Conservation (phyloP, 495 filamentous ascomycete species). For the Parathielavia hyrcaniae region DNA sequence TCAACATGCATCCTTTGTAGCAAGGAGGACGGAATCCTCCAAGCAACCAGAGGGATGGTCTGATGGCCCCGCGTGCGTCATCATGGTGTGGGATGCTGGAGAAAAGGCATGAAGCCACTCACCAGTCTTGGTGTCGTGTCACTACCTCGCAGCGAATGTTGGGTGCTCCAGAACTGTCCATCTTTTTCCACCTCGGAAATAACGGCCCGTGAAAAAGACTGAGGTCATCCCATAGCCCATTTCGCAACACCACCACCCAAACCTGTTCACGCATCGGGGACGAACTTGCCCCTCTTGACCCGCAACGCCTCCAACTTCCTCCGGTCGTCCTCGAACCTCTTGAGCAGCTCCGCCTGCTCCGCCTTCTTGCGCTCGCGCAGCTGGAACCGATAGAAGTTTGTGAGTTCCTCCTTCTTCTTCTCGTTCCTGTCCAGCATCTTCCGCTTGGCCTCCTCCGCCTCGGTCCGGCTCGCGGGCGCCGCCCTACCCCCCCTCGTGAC, state of each 20-base stretch:
- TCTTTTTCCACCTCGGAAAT: background rate
- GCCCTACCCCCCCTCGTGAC: constrained; percentile 72
- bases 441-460: constrained; percentile 63
- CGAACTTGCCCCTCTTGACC: constrained; percentile 54
- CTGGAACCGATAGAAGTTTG: constrained; percentile 94
- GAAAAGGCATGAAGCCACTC: background rate
- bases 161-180: background rate
- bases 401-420: constrained; percentile 57
- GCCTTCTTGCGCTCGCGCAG: constrained; percentile 81
- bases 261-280: constrained; percentile 41
- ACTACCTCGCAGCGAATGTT: background rate
- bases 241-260: background rate
- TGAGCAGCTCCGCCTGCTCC: constrained; percentile 61
- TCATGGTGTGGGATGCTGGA: constrained; percentile 31
- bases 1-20: constrained; percentile 34
- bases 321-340: constrained; percentile 60
- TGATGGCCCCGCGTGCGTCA: constrained; percentile 53
- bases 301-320: constrained; percentile 55
- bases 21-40: constrained; percentile 24
- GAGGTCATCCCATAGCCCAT: background rate
- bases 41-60: constrained; percentile 30
- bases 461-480: constrained; percentile 67
- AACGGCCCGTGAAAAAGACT: background rate
- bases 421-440: constrained; percentile 66
- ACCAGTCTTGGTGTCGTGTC: constrained; percentile 8